A percentile compares a stretch with the other conserved stretches of the same genome.
phyloP scores from a whole-genome alignment of 176 grass and related monocot genomes.

The Saccharum spontaneum region DNA sequence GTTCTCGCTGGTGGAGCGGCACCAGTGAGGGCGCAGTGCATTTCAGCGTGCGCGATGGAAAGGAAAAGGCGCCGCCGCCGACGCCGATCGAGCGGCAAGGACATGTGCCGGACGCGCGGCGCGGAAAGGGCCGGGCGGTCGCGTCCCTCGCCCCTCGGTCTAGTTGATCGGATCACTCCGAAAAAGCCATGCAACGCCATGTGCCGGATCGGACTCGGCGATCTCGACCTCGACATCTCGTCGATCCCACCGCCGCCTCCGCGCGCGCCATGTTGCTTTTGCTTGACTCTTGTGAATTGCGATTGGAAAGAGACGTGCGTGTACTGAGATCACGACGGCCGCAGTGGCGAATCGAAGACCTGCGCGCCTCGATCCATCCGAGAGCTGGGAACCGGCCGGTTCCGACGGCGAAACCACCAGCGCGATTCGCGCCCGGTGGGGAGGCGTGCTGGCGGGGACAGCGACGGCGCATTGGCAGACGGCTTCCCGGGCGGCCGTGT shows the following conservation, averaged over 20 bases:
- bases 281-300: neutral
- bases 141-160: neutral
- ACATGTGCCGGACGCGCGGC: neutral
- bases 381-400: neutral
- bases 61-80: neutral
- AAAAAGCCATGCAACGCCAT: neutral
- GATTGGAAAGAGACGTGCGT: neutral
- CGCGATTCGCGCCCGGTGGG: neutral
- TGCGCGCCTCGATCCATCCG: neutral
- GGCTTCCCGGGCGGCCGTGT: neutral
- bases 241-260: neutral
- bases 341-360: neutral
- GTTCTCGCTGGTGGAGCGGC: neutral
- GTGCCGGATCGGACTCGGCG: neutral
- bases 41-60: neutral
- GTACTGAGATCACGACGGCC: neutral
- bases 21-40: neutral
- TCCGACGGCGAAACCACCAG: neutral
- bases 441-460: neutral
- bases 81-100: neutral
- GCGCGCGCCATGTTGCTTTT: neutral
- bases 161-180: neutral
- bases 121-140: neutral
- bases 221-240: neutral
- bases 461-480: neutral